Evolutionary conservation across 192 early-diverging fungal species (phyloP), one percentile per base, ranked within the genome.

Genomic region (Dispira parvispora): DNA sequence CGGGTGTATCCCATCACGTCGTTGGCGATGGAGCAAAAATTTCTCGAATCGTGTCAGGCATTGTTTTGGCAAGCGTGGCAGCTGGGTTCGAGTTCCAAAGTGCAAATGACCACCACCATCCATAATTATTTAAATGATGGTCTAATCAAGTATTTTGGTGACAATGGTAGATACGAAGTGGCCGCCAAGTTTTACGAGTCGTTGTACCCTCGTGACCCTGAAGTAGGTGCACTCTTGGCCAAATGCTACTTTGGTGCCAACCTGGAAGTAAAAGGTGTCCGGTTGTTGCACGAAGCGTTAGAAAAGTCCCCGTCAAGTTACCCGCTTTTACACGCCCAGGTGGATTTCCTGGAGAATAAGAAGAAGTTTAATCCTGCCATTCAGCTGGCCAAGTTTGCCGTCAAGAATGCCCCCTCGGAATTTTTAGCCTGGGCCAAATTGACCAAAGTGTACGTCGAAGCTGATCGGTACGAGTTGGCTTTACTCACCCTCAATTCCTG

Each of bases 401-500:
- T 96, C 43, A 90, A 91, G 64, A 86, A 80, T 61, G 92, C 94
- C 3, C 94, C 96, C 3, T 92, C 90, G 23, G 96, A 99, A 71
- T 99, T 89, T 68, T 72, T 82, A 16, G 90, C 93, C 0, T 99
- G 96, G 96, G 86, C 91, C 20, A 93, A 93, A 68, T 77, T 99
- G 25, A 93, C 92, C 8, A 84, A 99, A 70, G 75, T 92, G 42
- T 96, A 94, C 66, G 90, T 92, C 62, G 89, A 92, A 21, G 60
- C 86, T 38, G 83, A 77, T 26, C 91, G 94, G 66, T 91, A 67
- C 28, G 68, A 67, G 60, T 75, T 85, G 82, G 96, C 96, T 20
- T 76, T 99, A 13, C 77, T 99, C 63, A 88, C 94, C 0, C 81
- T 99, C 63, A 99, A 99, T 70, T 89, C 94, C 16, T 99, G 96